Conservation (phyloP, 768 basidiomycete genomes). For the Kwoniella sp. region DNA sequence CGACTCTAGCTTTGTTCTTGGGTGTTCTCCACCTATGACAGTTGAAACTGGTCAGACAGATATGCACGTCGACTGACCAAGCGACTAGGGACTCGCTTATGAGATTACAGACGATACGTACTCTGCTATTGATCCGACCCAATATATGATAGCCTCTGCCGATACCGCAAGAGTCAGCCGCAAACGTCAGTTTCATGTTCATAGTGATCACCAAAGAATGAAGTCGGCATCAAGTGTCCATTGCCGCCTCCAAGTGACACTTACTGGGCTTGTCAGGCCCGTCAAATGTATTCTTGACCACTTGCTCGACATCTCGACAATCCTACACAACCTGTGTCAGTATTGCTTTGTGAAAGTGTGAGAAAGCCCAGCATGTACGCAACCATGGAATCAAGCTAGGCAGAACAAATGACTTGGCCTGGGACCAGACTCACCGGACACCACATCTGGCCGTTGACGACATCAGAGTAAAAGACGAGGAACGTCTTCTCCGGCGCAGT, state of each 20-base stretch:
- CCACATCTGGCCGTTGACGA: conserved; percentile 55
- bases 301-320: conserved; percentile 46
- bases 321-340: conserved; percentile 32
- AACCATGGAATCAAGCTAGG: no score
- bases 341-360: no score
- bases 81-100: no score
- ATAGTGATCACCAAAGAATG: background rate
- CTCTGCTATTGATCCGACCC: conserved; percentile 47
- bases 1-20: conserved; percentile 43
- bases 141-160: conserved; percentile 49
- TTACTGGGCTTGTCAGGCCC: conserved; percentile 48
- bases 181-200: background rate
- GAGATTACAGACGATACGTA: conserved; percentile 15
- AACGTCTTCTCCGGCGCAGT: conserved; percentile 45
- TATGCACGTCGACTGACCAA: no score
- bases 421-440: conserved; percentile 50
- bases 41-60: conserved; percentile 5
- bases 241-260: conserved; percentile 9
- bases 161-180: background rate
- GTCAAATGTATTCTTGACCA: conserved; percentile 46
- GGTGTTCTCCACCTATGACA: conserved; percentile 42
- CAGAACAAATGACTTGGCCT: no score
- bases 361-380: no score
- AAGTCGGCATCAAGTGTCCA: no score
- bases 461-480: conserved; percentile 53